These are phyloP conservation scores for Oxyria digyna DNA, from an alignment of 148 eudicot genomes.

Conservation along the genomic window DNA sequence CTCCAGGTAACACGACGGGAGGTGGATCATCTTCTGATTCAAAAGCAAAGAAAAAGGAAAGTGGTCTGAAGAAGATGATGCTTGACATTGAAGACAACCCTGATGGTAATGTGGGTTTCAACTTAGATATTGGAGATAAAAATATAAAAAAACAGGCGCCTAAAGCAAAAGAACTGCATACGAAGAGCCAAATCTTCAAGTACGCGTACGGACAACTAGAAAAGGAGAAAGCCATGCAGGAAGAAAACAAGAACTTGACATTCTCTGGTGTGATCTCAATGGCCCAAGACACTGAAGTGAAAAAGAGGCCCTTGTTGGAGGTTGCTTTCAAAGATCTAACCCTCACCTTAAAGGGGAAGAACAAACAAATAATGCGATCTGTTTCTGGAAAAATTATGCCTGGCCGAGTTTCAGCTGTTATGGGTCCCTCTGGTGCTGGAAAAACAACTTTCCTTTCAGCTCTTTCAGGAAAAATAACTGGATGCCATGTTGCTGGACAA, in stretches of 20 bases:
- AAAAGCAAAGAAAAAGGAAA: conserved; percentile 42
- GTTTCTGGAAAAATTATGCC: conserved; percentile 73
- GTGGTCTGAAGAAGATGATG: conserved; percentile 59
- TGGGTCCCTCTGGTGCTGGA: conserved; percentile 95
- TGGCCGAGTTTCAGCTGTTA: conserved; percentile 76
- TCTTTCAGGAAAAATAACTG: conserved; percentile 50
- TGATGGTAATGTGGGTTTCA: conserved; percentile 44
- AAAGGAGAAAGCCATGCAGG: conserved; percentile 73
- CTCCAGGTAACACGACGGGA: not conserved
- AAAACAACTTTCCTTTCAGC: conserved; percentile 82
- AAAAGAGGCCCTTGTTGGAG: conserved; percentile 57
- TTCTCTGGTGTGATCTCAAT: conserved; percentile 70
- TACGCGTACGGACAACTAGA: conserved; percentile 88
- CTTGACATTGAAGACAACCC: conserved; percentile 44
- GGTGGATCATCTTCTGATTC: conserved; percentile 18
- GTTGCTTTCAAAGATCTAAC: conserved; percentile 72
- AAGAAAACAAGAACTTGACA: conserved; percentile 45
- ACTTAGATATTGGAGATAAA: conserved; percentile 47
- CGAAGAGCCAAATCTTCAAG: conserved; percentile 71
- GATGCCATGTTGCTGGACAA: conserved; percentile 44
- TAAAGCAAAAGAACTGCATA: conserved; percentile 51
- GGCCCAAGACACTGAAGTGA: conserved; percentile 49
- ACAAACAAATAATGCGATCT: conserved; percentile 48
- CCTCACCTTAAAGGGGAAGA: conserved; percentile 52
- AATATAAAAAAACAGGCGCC: conserved; percentile 42